phyloP scores from a whole-genome alignment of 768 basidiomycete genomes.

The Jaapia argillacea region DNA sequence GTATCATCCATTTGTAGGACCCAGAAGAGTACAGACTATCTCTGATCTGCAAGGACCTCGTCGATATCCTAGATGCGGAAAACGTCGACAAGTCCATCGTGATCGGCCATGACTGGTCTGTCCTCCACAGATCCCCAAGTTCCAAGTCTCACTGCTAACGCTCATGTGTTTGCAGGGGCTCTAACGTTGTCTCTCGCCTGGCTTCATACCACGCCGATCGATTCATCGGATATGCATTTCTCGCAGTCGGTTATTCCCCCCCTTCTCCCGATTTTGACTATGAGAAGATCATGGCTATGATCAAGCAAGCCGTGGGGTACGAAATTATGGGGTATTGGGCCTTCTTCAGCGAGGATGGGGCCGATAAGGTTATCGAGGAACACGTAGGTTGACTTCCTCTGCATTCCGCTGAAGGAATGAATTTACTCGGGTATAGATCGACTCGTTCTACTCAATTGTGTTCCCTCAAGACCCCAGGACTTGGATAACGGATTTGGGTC shows the following conservation, averaged over 20 bases:
- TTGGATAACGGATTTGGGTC: conserved; percentile 26
- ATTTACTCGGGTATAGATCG: conserved; percentile 18
- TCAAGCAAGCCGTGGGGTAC: conserved; percentile 20
- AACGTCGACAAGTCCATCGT: conserved; percentile 17
- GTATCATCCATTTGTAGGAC: too few species aligned
- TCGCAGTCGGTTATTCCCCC: conserved; percentile 23
- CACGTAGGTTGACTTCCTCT: conserved; percentile 17
- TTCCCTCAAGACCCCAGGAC: conserved; percentile 23
- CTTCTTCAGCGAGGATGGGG: conserved; percentile 22
- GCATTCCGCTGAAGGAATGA: background rate
- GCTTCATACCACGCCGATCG: conserved; percentile 27
- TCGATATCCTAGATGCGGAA: conserved; percentile 23
- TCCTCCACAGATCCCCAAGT: too few species aligned
- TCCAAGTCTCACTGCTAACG: too few species aligned
- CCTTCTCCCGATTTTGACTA: conserved; percentile 18
- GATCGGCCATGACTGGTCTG: conserved; percentile 26
- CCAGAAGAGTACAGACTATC: conserved; percentile 15
- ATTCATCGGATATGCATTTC: conserved; percentile 29
- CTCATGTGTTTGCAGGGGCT: conserved; percentile 25
- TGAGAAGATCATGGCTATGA: conserved; percentile 14
- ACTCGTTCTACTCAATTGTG: conserved; percentile 26
- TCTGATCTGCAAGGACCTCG: conserved; percentile 18
- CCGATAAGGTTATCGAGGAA: conserved; percentile 21
- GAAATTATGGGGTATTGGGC: conserved; percentile 34
- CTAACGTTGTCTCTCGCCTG: conserved; percentile 21